A percentile compares a stretch with the other conserved stretches of the same genome.
phyloP scores from a whole-genome alignment of 495 filamentous ascomycete genomes.

The Lichenothelia convexa region DNA sequence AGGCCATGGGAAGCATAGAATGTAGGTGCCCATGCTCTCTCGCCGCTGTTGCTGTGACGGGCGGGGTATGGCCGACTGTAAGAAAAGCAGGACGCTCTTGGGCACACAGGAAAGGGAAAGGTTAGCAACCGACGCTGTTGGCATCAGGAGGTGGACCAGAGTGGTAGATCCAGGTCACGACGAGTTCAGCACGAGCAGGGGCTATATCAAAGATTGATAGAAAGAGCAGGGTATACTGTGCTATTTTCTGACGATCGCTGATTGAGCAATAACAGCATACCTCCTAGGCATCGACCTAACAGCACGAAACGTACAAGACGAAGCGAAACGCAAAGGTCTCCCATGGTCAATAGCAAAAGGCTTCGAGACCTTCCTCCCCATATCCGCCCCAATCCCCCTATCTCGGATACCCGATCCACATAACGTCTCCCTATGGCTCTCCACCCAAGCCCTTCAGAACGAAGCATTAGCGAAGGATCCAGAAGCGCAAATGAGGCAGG shows the following conservation, averaged over 20 bases:
- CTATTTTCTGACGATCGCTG: too few species aligned
- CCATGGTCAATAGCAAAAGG: conserved; percentile 93
- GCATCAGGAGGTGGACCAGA: too few species aligned
- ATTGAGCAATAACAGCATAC: conserved; percentile 39
- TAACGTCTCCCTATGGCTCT: conserved; percentile 65
- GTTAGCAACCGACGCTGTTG: not conserved
- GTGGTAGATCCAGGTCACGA: too few species aligned
- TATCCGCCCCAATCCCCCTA: conserved; percentile 62
- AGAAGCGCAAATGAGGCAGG: conserved; percentile 52
- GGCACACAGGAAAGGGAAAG: not conserved
- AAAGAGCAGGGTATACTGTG: too few species aligned
- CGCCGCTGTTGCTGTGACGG: conserved; percentile 12
- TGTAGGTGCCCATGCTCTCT: conserved; percentile 5
- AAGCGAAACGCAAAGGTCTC: conserved; percentile 92
- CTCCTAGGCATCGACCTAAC: conserved; percentile 86
- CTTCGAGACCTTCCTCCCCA: conserved; percentile 89
- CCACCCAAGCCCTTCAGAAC: conserved; percentile 44
- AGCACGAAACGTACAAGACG: conserved; percentile 77
- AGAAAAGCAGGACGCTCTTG: conserved; percentile 26
- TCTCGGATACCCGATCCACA: conserved; percentile 69
- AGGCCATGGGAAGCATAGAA: conserved; percentile 37
- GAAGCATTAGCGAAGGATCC: too few species aligned
- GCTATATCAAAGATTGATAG: too few species aligned
- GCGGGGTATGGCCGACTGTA: too few species aligned
- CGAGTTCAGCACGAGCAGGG: too few species aligned